A percentile compares a stretch with the other conserved stretches of the same genome.
These are phyloP conservation scores for Eimeria sp. DNA, from an alignment of 169 alveolate species.

Conservation along the genomic window DNA sequence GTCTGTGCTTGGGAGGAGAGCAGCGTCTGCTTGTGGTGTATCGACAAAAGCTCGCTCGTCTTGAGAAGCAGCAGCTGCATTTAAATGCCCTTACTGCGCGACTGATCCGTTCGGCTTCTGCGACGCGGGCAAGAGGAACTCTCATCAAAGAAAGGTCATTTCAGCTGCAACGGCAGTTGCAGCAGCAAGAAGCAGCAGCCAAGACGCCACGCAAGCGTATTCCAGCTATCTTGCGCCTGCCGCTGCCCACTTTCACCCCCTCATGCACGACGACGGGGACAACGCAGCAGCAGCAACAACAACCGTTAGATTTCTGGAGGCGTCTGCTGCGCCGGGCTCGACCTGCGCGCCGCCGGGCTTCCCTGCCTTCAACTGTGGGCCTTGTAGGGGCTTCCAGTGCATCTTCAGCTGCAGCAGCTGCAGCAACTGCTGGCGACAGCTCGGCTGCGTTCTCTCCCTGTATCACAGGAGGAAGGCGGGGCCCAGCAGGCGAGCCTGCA, in stretches of 20 bases:
- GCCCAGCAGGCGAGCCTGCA: slow-evolving; percentile 17
- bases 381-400: not conserved
- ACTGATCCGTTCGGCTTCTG: not conserved
- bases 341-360: slow-evolving; percentile 38
- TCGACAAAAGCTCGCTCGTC: slow-evolving; percentile 10
- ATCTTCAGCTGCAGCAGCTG: slow-evolving; percentile 20
- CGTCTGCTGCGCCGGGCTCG: slow-evolving; percentile 28
- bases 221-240: slow-evolving; percentile 29
- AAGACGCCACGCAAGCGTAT: not conserved
- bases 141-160: slow-evolving; percentile 43
- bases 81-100: not conserved
- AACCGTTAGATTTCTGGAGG: slow-evolving; percentile 22
- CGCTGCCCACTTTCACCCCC: slow-evolving; percentile 32
- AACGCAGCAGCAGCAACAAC: slow-evolving; percentile 19
- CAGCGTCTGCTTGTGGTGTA: slow-evolving; percentile 6
- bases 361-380: not conserved
- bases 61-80: slow-evolving; percentile 38
- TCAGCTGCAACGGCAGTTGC: slow-evolving; percentile 60
- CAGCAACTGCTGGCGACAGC: slow-evolving; percentile 12
- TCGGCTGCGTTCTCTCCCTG: not conserved
- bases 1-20: slow-evolving; percentile 4
- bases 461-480: not conserved
- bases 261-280: not conserved
- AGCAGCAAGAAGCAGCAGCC: not conserved
- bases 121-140: not conserved